Conservation (phyloP, 2,329 filamentous ascomycete species). For the Scytalidium lignicola region DNA sequence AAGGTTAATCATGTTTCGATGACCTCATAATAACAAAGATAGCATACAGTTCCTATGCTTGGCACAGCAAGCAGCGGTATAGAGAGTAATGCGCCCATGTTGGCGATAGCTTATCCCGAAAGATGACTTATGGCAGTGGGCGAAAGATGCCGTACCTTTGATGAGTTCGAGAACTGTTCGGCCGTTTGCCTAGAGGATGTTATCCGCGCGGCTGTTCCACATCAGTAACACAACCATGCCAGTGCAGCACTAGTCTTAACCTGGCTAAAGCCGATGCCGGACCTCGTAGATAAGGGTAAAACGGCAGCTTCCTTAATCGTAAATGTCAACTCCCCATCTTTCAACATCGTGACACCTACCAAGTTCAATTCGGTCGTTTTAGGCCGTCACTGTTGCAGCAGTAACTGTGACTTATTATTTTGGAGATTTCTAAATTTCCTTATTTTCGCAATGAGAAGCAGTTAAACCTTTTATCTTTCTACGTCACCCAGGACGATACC, state of each 20-base stretch:
- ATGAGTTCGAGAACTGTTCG: background rate
- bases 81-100: constrained; percentile 88
- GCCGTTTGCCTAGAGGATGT: background rate
- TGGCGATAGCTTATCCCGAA: constrained; percentile 11
- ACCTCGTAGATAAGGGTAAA: background rate
- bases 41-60: constrained; percentile 75
- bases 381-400: too few species aligned
- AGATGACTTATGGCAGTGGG: background rate
- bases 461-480: background rate
- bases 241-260: background rate
- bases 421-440: background rate
- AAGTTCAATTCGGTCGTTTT: too few species aligned
- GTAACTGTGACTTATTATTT: background rate
- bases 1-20: background rate
- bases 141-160: background rate
- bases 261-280: background rate
- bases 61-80: constrained; percentile 85
- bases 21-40: background rate
- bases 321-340: too few species aligned
- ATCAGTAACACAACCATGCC: background rate
- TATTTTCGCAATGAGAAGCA: background rate
- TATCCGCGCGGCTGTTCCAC: constrained; percentile 11
- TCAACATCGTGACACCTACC: too few species aligned
- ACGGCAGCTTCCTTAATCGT: too few species aligned
- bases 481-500: background rate